These are phyloP conservation scores for Arabidopsis arenosa DNA, from an alignment of 345 rosid species.

Conservation along the genomic window DNA sequence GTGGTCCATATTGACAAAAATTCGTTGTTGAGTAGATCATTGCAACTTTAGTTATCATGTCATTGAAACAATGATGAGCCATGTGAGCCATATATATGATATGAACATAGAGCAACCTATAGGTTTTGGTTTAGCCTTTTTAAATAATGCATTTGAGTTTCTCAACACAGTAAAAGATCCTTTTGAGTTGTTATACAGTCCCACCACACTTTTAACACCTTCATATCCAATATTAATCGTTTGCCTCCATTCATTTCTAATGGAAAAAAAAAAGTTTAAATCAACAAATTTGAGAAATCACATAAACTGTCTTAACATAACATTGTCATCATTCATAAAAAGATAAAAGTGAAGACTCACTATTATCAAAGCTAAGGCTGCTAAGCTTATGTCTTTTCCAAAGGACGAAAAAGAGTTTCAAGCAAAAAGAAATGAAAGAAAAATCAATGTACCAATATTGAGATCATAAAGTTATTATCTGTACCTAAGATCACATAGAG, in stretches of 20 bases:
- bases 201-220: constrained; percentile 30
- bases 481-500: constrained; percentile 41
- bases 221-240: not conserved
- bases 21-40: constrained; percentile 49
- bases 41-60: constrained; percentile 44
- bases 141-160: constrained; percentile 34
- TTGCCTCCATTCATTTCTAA: not conserved
- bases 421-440: not conserved
- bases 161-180: constrained; percentile 35
- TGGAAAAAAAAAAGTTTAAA: too few species aligned
- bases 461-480: constrained; percentile 40
- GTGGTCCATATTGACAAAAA: constrained; percentile 39
- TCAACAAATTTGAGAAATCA: too few species aligned
- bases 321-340: not conserved
- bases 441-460: constrained; percentile 40
- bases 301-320: not conserved
- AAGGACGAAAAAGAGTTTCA: not conserved
- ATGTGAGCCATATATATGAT: constrained; percentile 38
- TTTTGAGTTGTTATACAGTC: constrained; percentile 45
- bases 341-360: not conserved
- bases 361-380: constrained; percentile 19
- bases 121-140: constrained; percentile 36
- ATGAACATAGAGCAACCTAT: constrained; percentile 36
- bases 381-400: constrained; percentile 13
- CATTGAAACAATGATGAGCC: constrained; percentile 46